These are phyloP conservation scores for Fusarium mangiferae DNA, from an alignment of 2,329 filamentous ascomycete genomes.

Conservation along the genomic window DNA sequence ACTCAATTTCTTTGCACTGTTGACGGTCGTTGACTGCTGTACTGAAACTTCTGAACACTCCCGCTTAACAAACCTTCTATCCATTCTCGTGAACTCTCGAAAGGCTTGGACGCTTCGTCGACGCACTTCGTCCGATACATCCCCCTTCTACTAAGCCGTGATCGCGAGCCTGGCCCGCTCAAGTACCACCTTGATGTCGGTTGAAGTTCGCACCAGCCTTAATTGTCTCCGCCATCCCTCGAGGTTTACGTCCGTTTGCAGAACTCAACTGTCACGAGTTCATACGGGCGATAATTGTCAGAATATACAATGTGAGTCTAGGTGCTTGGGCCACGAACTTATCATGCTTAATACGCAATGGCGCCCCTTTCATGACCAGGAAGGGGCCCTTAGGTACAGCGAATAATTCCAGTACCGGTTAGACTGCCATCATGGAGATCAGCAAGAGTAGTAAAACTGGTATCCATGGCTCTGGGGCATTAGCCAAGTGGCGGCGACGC, in stretches of 20 bases:
- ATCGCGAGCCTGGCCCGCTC: slow-evolving; percentile 45
- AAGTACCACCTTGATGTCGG: slow-evolving; percentile 66
- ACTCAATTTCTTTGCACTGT: slow-evolving; percentile 8
- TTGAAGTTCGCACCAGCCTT: slow-evolving; percentile 66
- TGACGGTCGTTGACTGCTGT: slow-evolving; percentile 8
- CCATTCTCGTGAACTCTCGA: slow-evolving; percentile 9
- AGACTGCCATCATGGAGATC: slow-evolving; percentile 57
- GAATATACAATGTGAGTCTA: slow-evolving; percentile 59
- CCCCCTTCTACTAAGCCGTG: slow-evolving; percentile 22
- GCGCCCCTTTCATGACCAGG: slow-evolving; percentile 29
- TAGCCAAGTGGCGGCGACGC: slow-evolving; percentile 47
- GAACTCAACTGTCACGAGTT: slow-evolving; percentile 64
- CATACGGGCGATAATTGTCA: slow-evolving; percentile 68
- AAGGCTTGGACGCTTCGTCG: slow-evolving; percentile 10
- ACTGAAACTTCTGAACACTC: slow-evolving; percentile 5
- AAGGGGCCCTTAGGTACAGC: slow-evolving; percentile 37
- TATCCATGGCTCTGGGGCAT: slow-evolving; percentile 20
- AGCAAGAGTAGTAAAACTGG: slow-evolving; percentile 41
- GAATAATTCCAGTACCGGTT: slow-evolving; percentile 35
- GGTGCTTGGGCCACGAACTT: slow-evolving; percentile 15
- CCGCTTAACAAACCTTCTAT: slow-evolving; percentile 4
- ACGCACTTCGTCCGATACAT: slow-evolving; percentile 14
- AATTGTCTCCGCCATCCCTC: slow-evolving; percentile 66
- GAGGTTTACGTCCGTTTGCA: slow-evolving; percentile 67
- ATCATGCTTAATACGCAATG: slow-evolving; percentile 38